A percentile compares a stretch with the other conserved stretches of the same genome.
phyloP scores from a whole-genome alignment of 768 basidiomycete species.

The Trametes elegans region DNA sequence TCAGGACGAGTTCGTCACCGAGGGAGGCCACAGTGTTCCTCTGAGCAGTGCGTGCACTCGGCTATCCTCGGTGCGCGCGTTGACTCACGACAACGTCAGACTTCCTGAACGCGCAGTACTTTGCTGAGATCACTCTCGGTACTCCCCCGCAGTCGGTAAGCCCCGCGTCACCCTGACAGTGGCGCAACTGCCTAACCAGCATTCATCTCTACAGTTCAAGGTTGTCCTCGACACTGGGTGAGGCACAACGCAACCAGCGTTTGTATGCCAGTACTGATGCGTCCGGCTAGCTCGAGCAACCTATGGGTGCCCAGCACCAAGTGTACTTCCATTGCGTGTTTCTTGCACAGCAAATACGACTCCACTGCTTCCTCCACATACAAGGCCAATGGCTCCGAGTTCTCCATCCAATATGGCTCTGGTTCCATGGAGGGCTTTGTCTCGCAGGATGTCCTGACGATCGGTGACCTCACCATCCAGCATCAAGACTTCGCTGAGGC shows the following conservation, averaged over 20 bases:
- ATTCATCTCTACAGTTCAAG: slow-evolving; percentile 72
- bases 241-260: not conserved
- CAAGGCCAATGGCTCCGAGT: slow-evolving; percentile 85
- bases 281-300: slow-evolving; percentile 68
- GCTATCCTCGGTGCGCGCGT: not conserved
- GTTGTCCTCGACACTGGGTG: slow-evolving; percentile 93
- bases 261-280: not conserved
- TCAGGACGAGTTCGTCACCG: slow-evolving; percentile 58
- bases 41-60: slow-evolving; percentile 67
- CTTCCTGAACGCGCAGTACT: slow-evolving; percentile 99
- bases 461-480: slow-evolving; percentile 79
- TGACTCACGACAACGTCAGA: slow-evolving; percentile 46
- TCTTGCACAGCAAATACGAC: slow-evolving; percentile 93
- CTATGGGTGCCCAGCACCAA: slow-evolving; percentile 86
- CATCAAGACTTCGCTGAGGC: slow-evolving; percentile 92
- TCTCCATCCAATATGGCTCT: slow-evolving; percentile 92
- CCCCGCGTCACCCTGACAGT: slow-evolving; percentile 29
- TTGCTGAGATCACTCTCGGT: slow-evolving; percentile 80
- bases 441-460: slow-evolving; percentile 74
- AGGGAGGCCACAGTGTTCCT: slow-evolving; percentile 84
- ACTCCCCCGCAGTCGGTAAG: slow-evolving; percentile 77
- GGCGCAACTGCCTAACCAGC: too few relatives aligned
- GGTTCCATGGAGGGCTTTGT: slow-evolving; percentile 97
- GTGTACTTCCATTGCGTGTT: slow-evolving; percentile 89
- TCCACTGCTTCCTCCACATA: slow-evolving; percentile 74